Base-by-base conservation (phyloP, 768 basidiomycete genomes). In the Rhizopogon sp. region DNA sequence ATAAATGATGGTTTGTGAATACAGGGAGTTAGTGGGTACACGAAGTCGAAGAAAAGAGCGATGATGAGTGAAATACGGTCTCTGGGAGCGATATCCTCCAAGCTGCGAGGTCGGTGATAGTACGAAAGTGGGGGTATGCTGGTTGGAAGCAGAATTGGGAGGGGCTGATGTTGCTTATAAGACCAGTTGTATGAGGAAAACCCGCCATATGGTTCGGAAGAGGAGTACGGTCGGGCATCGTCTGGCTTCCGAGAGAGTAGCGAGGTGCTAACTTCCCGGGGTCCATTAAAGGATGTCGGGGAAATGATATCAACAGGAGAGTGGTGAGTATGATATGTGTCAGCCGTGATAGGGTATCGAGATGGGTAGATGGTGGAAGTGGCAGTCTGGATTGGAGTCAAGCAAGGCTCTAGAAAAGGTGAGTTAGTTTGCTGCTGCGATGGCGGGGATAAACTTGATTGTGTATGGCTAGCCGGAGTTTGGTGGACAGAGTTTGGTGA, bases 1-100 rank as follows among this genome's bases (percentile, higher is more conserved):
- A 93, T 87, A 68, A 94, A 94, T 1, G 88, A 90, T 28, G 91
- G 91, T 65, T 88, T 89, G 73, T 97, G 94, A 43, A 97, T 74
- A 68, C 90, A 93, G 5, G 93, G 93, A 8, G 90, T 95, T 33
- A 96, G 78, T 8, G 90, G 88, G 69, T 93, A 93, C 46, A 95
- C 90, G 66, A 91, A 96, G 68, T 95, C 93, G 66, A 95, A 96
- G 74, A 93, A 97, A 11, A 95, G 81, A 39, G 87, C 80, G 58
- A 94, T 85, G 61, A 96, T 88, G 56, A 90, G 82, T 40, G 83
- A 81, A 46, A 94, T 85, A 5, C 86, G 88, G 55, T 90, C 87
- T 52, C 90, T 79, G 17, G 90, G 88, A 9, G 91, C 88, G 52
- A 94, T 82, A 56, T 89, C 85, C 64, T 93, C 89, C 44, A 96